Conservation (phyloP, 1,284 basidiomycete species). For the Malassezia caprae region DNA sequence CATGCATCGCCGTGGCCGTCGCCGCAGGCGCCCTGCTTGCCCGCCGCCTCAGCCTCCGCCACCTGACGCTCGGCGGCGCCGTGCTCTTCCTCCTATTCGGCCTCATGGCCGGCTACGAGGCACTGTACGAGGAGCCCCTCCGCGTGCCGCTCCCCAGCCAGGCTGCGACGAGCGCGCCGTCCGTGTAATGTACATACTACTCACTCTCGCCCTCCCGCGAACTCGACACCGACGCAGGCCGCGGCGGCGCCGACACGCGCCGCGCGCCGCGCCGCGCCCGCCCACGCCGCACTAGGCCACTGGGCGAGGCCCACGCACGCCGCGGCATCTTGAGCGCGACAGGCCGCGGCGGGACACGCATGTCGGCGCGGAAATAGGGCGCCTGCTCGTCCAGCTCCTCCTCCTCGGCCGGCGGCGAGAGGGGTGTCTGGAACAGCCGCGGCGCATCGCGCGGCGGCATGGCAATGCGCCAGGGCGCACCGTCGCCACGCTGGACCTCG, state of each 20-base stretch:
- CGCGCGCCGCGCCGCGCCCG: neutral
- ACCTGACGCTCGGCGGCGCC: slow-evolving; percentile 76
- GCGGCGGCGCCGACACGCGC: neutral
- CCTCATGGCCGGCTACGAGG: slow-evolving; percentile 49
- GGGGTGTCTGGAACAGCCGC: neutral
- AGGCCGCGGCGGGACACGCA: slow-evolving; percentile 1
- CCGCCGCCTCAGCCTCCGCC: slow-evolving; percentile 85
- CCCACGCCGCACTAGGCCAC: neutral
- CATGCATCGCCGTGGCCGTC: slow-evolving; percentile 13
- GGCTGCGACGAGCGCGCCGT: neutral
- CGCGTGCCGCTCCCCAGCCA: neutral
- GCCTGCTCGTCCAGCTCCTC: neutral
- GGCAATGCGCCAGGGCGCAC: neutral
- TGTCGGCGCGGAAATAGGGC: neutral
- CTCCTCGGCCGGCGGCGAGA: neutral
- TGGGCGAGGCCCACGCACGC: neutral
- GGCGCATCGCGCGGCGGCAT: neutral
- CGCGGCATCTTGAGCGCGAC: slow-evolving; percentile 9
- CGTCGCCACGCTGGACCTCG: neutral
- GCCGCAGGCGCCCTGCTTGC: slow-evolving; percentile 42
- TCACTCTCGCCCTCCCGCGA: slow-evolving; percentile 1
- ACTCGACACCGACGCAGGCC: neutral
- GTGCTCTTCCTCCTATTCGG: slow-evolving; percentile 71
- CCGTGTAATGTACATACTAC: slow-evolving; percentile 9
- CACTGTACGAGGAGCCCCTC: slow-evolving; percentile 47